phyloP scores from a whole-genome alignment of 2,329 filamentous ascomycete species.

The Aureobasidium subglaciale region DNA sequence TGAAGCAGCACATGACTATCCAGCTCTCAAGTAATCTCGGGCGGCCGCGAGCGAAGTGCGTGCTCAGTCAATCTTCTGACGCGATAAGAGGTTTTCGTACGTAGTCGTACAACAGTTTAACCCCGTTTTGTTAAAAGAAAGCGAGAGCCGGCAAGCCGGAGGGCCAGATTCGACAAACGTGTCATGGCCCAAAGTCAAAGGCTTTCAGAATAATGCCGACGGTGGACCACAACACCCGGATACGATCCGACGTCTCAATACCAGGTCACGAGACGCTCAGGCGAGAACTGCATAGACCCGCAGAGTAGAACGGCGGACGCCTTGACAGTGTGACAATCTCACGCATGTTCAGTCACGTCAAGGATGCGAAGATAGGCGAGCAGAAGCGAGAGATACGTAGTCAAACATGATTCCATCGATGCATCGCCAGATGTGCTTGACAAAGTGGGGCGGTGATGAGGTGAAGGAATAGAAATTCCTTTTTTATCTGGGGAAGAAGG shows the following conservation, averaged over 20 bases:
- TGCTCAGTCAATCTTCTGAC: conserved; percentile 1
- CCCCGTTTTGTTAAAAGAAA: conserved; percentile 8
- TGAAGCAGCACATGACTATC: background rate
- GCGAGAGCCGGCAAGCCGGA: conserved; percentile 4
- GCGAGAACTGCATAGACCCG: conserved; percentile 7
- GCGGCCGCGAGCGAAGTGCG: background rate
- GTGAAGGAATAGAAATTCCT: background rate
- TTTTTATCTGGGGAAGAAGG: conserved; percentile 11
- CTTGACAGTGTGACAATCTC: background rate
- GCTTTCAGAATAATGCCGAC: background rate
- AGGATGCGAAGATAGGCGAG: background rate
- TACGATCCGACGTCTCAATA: background rate
- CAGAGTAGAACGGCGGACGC: background rate
- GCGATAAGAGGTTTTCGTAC: background rate
- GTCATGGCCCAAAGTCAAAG: conserved; percentile 6
- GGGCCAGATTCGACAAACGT: conserved; percentile 2
- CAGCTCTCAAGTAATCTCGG: too few species aligned
- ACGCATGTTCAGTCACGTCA: background rate
- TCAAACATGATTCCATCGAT: background rate
- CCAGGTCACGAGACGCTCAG: conserved; percentile 12
- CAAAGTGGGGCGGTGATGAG: conserved; percentile 10
- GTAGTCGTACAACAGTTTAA: conserved; percentile 9
- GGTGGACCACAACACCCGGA: background rate
- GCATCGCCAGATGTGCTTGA: background rate
- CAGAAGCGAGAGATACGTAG: background rate